A percentile compares a stretch with the other conserved stretches of the same genome.
Evolutionary conservation across 2,329 filamentous ascomycete species (phyloP).

Genomic region (Pestalotiopsis fici): DNA sequence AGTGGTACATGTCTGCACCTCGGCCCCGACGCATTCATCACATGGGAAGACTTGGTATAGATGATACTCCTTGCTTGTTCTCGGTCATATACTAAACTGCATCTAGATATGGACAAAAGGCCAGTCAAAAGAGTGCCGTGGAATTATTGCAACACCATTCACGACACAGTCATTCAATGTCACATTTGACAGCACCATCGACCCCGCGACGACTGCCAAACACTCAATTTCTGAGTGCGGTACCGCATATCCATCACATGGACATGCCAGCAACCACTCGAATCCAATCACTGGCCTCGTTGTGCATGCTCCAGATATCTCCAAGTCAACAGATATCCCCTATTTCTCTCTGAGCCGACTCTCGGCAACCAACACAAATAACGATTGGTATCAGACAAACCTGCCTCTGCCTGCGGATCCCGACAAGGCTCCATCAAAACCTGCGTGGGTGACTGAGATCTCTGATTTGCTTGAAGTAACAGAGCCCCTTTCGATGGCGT

Average conservation of each 20-base stretch:
- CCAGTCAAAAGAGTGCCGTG: conserved; percentile 44
- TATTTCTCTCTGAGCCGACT: conserved; percentile 54
- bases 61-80: background rate
- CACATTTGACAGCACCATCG: conserved; percentile 32
- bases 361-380: conserved; percentile 51
- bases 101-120: conserved; percentile 43
- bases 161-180: conserved; percentile 53
- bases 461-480: conserved; percentile 42
- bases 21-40: conserved; percentile 53
- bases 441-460: conserved; percentile 52
- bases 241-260: conserved; percentile 42
- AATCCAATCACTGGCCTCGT: conserved; percentile 53
- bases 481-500: conserved; percentile 46
- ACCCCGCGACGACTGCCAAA: conserved; percentile 15
- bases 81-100: conserved; percentile 12
- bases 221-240: conserved; percentile 47
- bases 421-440: conserved; percentile 16
- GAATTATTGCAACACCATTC: conserved; percentile 54
- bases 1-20: conserved; percentile 52
- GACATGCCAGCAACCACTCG: conserved; percentile 26
- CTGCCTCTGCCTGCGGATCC: conserved; percentile 26
- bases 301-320: conserved; percentile 40
- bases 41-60: conserved; percentile 54
- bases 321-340: conserved; percentile 34
- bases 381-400: conserved; percentile 57